These are phyloP conservation scores for Penicillium bovifimosum DNA, from an alignment of 495 filamentous ascomycete species.

Conservation along the genomic window DNA sequence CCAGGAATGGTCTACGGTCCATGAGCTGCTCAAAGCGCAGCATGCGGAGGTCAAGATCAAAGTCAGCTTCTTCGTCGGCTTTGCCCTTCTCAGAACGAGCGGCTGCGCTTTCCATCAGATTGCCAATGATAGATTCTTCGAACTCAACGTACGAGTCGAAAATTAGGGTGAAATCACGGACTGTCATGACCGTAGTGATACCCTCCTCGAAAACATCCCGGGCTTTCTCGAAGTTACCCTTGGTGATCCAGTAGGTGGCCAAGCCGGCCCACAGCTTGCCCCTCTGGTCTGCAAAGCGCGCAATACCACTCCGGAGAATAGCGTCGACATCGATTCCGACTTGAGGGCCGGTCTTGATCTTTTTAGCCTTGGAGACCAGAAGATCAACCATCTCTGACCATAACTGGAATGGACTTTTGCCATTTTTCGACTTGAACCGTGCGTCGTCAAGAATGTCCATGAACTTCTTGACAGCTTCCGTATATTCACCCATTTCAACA, in stretches of 20 bases:
- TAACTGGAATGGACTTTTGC: constrained; percentile 90
- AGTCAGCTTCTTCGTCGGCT: constrained; percentile 80
- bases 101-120: constrained; percentile 82
- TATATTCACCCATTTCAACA: constrained; percentile 75
- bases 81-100: constrained; percentile 75
- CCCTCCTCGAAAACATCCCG: constrained; percentile 95
- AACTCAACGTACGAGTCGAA: constrained; percentile 97
- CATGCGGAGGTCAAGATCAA: constrained; percentile 96
- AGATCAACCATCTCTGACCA: constrained; percentile 99
- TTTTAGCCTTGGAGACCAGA: constrained; percentile 82
- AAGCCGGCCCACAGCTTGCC: constrained; percentile 96
- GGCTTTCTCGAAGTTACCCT: constrained; percentile 84
- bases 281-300: constrained; percentile 86
- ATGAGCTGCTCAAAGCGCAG: constrained; percentile 97
- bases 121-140: constrained; percentile 91
- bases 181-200: constrained; percentile 96
- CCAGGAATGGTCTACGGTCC: constrained; percentile 92
- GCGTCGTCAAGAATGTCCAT: constrained; percentile 93
- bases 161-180: constrained; percentile 94
- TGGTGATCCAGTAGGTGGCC: constrained; percentile 95
- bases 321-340: constrained; percentile 85
- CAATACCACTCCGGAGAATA: constrained; percentile 90
- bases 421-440: constrained; percentile 84
- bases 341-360: constrained; percentile 74
- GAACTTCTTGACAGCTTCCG: constrained; percentile 87